Evolutionary conservation across 345 rosid genomes (phyloP), one percentile per base, ranked within the genome.

Genomic region (Populus ilicifolia): DNA sequence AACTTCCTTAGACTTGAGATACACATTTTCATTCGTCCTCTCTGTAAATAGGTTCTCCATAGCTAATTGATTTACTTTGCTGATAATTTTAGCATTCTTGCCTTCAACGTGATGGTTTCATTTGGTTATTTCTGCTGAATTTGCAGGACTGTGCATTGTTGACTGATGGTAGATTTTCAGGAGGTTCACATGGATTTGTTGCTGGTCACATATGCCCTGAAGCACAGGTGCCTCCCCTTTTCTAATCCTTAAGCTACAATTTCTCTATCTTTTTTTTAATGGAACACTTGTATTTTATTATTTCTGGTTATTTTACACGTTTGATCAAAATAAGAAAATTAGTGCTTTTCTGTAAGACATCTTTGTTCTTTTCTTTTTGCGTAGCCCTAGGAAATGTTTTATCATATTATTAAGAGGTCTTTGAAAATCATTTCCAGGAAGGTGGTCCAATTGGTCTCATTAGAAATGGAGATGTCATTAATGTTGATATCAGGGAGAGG

Each of bases 121-220:
- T 75, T 62, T 38, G 35, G 44, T 72, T 69, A 52, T 67, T 86
- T 69, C 14, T 54, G 33, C 78, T 82, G 75, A 79, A 50, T 48
- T 64, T 75, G 82, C 90, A 96, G 99, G 99, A 96, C n/a, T 89
- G 88, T 77, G 99, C 99, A 27, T 79, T 96, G 80, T 80, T 94
- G 71, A 96, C 99, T 5, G 99, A 96, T 80, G 99, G 99, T 75
- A 88, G 99, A 77, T 96, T 96, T 88, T 96, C 99, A 0, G 98
- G 99, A 10, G 97, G 97, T 77, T 96, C 99, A 33, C 99, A 96
- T 75, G 99, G 99, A 59, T 96, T 96, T 82, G 99, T 96, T 71
- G 99, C 94, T 67, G 99, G 99, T 76, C 99, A 96, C 71, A 73
- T 96, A 52, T 90, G 97, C 84, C 99, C 99, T 33, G 99, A 96